Evolutionary conservation across 768 basidiomycete species (phyloP).

Genomic region (Pisolithus marmoratus): DNA sequence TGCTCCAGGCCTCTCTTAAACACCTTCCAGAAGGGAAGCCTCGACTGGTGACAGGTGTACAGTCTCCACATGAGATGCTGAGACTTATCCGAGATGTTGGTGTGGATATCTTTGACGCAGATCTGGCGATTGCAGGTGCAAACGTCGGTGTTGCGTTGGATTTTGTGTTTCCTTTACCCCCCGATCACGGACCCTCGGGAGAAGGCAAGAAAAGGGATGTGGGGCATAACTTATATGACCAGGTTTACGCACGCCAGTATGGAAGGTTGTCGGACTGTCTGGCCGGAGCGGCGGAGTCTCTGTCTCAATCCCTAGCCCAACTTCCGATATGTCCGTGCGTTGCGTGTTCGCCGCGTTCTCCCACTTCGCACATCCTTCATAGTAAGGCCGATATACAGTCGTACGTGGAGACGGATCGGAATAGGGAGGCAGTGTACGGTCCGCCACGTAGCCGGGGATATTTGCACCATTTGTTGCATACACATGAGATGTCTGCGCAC

Average conservation of each 20-base stretch:
- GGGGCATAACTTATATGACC: slow-evolving; percentile 71
- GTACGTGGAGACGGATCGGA: slow-evolving; percentile 1
- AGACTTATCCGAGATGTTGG: slow-evolving; percentile 58
- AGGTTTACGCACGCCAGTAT: slow-evolving; percentile 57
- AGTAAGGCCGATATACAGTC: slow-evolving; percentile 36
- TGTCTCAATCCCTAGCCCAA: background rate
- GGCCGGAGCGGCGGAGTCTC: slow-evolving; percentile 10
- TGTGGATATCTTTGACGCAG: slow-evolving; percentile 69
- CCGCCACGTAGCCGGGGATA: slow-evolving; percentile 53
- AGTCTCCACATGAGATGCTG: slow-evolving; percentile 74
- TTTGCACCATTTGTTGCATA: slow-evolving; percentile 77
- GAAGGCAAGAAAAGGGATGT: slow-evolving; percentile 22
- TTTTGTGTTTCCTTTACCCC: slow-evolving; percentile 58
- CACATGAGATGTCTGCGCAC: slow-evolving; percentile 89
- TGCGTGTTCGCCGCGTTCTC: slow-evolving; percentile 48
- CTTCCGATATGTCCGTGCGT: slow-evolving; percentile 41
- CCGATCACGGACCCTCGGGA: background rate
- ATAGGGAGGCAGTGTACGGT: slow-evolving; percentile 10
- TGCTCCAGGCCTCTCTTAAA: slow-evolving; percentile 57
- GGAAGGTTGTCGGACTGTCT: slow-evolving; percentile 40
- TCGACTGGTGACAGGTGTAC: slow-evolving; percentile 51
- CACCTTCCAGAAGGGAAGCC: slow-evolving; percentile 51
- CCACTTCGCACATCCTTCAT: slow-evolving; percentile 36
- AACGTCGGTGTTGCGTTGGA: slow-evolving; percentile 72
- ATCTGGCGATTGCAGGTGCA: slow-evolving; percentile 66